Base-by-base conservation (phyloP, 73 alveolate genomes). In the Tetrahymena malaccensis region DNA sequence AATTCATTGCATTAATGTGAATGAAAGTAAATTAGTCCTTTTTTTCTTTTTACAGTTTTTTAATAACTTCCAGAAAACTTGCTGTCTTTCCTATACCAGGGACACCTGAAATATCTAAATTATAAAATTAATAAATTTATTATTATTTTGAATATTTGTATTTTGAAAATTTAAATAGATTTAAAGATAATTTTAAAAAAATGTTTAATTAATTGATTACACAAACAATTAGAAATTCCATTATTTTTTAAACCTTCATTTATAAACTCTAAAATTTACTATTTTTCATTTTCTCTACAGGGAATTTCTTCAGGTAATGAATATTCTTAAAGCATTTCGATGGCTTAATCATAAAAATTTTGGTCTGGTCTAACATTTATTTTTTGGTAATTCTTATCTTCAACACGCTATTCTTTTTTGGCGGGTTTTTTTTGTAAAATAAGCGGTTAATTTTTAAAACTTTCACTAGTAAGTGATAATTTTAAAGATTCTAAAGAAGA, bases 51-150 rank as follows among this genome's bases (percentile, higher is more conserved):
- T 25, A 43, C 34, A 95, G 21, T n/a, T 43, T 83, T 40, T 95
- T 43, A 40, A 96, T 93, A 9, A 85, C 95, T 94, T 96, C 97
- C 27, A 96, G 33, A 43, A 96, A 93, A 22, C 97, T 70, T 38
- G 97, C 98, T 15, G 98, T 97, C 50, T 97, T 97, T n/a, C 98
- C 98, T 5, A 97, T 97, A 4, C 98, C 98, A 33, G 98, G 98
- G 16, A 96, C 95, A 57, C 98, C 98, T 35, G 97, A 97, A 4
- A 97, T 94, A 84, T 97, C 97, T 95, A 89, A 40, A 50, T 50
- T 44, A 4, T 85, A 3, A 85, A 70, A n/a, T n/a, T 57, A 2
- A 16, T 21, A 3, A 57, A 2, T 57, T 57, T 11, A n/a, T 9
- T n/a, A 57, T n/a, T 21, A 16, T 16, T n/a, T 57, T 16, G 35